Percentiles rank a stretch among this genome's conserved stretches.
phyloP scores from a whole-genome alignment of 2,329 filamentous ascomycete species.

The Beauveria brongniartii region DNA sequence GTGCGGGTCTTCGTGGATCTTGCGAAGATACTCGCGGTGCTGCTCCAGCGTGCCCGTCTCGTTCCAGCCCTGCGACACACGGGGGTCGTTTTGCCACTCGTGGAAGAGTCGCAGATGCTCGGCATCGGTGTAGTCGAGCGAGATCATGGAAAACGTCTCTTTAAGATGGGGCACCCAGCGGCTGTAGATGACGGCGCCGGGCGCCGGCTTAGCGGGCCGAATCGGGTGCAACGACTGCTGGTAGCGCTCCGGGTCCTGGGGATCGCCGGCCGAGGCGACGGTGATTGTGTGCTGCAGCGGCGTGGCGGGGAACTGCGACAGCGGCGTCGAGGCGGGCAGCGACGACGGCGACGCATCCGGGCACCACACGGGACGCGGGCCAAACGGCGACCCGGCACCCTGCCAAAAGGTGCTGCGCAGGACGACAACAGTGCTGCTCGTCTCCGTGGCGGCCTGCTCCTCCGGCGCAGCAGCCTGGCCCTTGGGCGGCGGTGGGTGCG shows the following conservation, averaged over 20 bases:
- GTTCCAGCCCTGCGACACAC: conserved; percentile 73
- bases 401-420: conserved; percentile 59
- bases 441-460: conserved; percentile 15
- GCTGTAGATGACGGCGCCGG: conserved; percentile 66
- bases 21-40: conserved; percentile 62
- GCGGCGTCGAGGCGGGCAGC: conserved; percentile 26
- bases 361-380: conserved; percentile 54
- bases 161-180: conserved; percentile 68
- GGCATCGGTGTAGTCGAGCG: conserved; percentile 56
- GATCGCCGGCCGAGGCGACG: conserved; percentile 30
- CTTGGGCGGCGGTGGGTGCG: conserved; percentile 35
- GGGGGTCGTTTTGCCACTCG: conserved; percentile 75
- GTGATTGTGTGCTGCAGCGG: conserved; percentile 39
- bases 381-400: conserved; percentile 59
- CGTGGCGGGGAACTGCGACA: conserved; percentile 39
- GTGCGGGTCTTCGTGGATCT: conserved; percentile 63
- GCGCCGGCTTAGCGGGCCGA: conserved; percentile 61
- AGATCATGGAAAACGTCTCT: conserved; percentile 72
- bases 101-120: conserved; percentile 66
- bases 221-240: conserved; percentile 60
- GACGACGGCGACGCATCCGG: conserved; percentile 35
- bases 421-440: conserved; percentile 31
- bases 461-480: conserved; percentile 16
- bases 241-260: conserved; percentile 30
- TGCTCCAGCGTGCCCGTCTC: conserved; percentile 68